Conservation (phyloP, 805 yeast species). For the Lachancea sp. region DNA sequence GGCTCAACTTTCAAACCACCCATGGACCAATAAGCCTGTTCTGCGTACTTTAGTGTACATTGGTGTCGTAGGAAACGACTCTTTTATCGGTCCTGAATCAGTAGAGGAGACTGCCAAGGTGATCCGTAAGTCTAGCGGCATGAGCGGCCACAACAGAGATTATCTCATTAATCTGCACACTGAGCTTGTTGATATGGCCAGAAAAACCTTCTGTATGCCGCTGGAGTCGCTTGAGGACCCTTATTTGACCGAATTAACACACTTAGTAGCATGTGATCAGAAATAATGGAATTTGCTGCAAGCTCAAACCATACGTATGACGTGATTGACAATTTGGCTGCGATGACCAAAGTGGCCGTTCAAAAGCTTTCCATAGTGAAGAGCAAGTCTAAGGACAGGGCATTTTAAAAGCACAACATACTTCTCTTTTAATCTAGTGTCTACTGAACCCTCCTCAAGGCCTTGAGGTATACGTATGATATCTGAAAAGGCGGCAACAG, state of each 20-base stretch:
- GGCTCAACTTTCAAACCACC: slow-evolving; percentile 27
- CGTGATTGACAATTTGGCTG: too few species aligned
- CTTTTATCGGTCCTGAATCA: slow-evolving; percentile 79
- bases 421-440: too few species aligned
- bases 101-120: slow-evolving; percentile 52
- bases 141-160: slow-evolving; percentile 75
- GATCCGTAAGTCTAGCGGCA: slow-evolving; percentile 57
- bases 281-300: too few species aligned
- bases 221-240: background rate
- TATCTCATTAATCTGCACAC: slow-evolving; percentile 52
- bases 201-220: background rate
- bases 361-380: too few species aligned
- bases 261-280: too few species aligned
- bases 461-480: slow-evolving; percentile 10
- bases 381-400: too few species aligned
- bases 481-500: slow-evolving; percentile 51
- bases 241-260: background rate
- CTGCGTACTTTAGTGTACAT: slow-evolving; percentile 66
- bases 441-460: background rate
- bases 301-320: too few species aligned
- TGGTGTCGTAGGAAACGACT: slow-evolving; percentile 73
- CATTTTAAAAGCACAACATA: too few species aligned
- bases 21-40: slow-evolving; percentile 34
- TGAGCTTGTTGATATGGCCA: slow-evolving; percentile 38
- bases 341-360: too few species aligned